phyloP scores from a whole-genome alignment of 2,329 filamentous ascomycete species.

The Colletotrichum sp. region DNA sequence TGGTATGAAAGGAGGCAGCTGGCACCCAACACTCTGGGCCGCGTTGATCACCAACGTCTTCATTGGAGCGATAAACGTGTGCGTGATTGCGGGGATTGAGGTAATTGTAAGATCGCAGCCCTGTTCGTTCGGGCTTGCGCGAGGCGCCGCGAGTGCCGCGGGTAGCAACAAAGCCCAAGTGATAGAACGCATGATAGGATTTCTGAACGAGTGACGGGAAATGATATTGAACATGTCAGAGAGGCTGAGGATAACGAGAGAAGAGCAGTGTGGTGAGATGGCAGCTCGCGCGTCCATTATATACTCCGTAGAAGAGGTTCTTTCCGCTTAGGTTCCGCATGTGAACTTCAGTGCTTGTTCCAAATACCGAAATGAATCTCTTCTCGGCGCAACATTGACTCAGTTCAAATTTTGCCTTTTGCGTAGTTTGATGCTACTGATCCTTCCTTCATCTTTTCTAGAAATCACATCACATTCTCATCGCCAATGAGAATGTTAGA shows the following conservation, averaged over 20 bases:
- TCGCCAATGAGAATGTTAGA: background rate
- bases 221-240: background rate
- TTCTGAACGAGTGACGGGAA: background rate
- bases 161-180: background rate
- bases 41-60: background rate
- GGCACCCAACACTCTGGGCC: background rate
- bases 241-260: background rate
- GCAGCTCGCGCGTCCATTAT: background rate
- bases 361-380: background rate
- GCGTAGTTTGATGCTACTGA: background rate
- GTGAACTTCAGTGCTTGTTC: fast-evolving
- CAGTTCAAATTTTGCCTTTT: background rate
- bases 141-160: fast-evolving
- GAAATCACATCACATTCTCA: background rate
- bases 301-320: background rate
- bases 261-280: background rate
- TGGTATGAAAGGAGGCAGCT: background rate
- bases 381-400: background rate
- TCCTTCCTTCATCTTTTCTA: background rate
- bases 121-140: background rate
- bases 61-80: background rate
- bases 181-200: background rate
- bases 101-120: background rate
- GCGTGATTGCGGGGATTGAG: background rate
- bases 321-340: background rate